Evolutionary conservation across 2,329 filamentous ascomycete species (phyloP).

Genomic region (Periconia digitata): DNA sequence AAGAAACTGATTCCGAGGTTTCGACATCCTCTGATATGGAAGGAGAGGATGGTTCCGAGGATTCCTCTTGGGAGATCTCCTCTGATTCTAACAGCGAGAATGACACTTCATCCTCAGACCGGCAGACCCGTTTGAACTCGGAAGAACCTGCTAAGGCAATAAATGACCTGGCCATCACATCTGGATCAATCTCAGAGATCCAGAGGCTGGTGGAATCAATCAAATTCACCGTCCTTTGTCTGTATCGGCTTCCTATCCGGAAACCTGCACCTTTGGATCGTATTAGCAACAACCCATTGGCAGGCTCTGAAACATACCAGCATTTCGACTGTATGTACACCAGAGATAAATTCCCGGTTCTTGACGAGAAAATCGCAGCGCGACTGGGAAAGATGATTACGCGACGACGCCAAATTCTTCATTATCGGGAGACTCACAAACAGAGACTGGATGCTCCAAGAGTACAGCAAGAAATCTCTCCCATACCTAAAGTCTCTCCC

Average conservation of each 20-base stretch:
- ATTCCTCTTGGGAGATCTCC: constrained; percentile 9
- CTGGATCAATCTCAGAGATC: no score
- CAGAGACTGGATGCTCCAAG: constrained; percentile 1
- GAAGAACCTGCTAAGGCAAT: no score
- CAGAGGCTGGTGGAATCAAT: constrained; percentile 1
- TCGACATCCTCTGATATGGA: neutral
- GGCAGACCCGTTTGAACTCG: neutral
- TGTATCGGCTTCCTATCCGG: constrained; percentile 1
- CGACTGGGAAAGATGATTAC: constrained; percentile 14
- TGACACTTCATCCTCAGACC: no score
- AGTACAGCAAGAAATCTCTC: neutral
- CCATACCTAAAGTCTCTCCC: neutral
- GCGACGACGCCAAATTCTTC: constrained; percentile 10
- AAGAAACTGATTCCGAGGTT: neutral
- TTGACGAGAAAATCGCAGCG: neutral
- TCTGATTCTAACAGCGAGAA: constrained; percentile 1
- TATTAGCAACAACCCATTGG: constrained; percentile 1
- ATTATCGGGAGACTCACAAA: constrained; percentile 7
- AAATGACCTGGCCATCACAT: no score
- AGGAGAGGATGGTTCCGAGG: neutral
- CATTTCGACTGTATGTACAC: constrained; percentile 10
- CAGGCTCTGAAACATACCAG: constrained; percentile 3
- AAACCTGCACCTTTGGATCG: constrained; percentile 8
- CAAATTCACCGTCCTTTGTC: neutral
- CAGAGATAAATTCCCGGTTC: constrained; percentile 9